These are phyloP conservation scores for Ochromonas danica DNA, from an alignment of 108 stramenopile species.

Conservation along the genomic window DNA sequence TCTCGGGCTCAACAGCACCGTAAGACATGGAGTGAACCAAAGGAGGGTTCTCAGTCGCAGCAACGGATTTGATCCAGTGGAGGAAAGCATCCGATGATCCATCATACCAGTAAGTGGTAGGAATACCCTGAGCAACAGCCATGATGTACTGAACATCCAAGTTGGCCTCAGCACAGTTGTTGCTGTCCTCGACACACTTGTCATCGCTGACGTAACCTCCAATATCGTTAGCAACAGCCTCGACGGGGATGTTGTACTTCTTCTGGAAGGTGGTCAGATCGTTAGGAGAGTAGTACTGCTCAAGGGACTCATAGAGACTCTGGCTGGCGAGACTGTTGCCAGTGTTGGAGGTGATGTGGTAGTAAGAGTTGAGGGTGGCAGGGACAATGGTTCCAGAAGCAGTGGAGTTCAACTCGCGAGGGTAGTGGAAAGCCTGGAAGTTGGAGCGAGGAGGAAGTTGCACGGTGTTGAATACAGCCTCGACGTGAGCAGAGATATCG, in stretches of 20 bases:
- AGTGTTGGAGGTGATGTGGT: background rate
- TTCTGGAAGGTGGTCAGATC: background rate
- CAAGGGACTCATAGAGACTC: background rate
- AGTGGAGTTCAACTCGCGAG: background rate
- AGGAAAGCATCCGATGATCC: conserved; percentile 20
- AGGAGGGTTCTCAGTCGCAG: background rate
- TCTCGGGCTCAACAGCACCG: background rate
- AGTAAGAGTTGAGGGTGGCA: background rate
- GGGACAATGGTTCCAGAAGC: background rate
- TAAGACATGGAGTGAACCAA: background rate
- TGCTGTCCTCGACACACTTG: background rate
- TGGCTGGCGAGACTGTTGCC: background rate
- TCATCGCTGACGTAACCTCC: background rate
- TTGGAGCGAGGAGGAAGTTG: background rate
- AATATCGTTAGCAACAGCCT: background rate
- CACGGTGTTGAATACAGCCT: background rate
- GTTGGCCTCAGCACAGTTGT: background rate
- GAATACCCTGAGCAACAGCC: background rate
- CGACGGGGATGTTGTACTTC: background rate
- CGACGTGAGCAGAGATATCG: background rate
- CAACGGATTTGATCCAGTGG: background rate
- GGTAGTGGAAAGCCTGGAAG: too few relatives aligned
- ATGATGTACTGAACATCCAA: conserved; percentile 35
- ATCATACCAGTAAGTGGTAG: conserved; percentile 11
- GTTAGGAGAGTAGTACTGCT: background rate